Evolutionary conservation across 2,329 filamentous ascomycete genomes (phyloP), one percentile per base, ranked within the genome.

Genomic region (Diplodia sapinea): DNA sequence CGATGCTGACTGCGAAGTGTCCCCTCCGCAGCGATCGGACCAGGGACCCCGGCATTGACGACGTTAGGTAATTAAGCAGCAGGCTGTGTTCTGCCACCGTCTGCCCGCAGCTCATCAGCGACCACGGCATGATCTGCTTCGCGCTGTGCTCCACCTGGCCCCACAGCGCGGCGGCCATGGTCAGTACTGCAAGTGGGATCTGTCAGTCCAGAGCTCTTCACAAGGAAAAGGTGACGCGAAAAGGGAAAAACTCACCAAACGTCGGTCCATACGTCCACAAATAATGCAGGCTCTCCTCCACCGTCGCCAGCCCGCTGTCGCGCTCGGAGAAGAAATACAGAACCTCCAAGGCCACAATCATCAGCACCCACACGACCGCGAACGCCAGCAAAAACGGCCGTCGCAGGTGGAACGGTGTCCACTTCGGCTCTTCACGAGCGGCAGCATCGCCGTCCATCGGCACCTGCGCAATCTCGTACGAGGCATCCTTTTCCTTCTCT

Each of bases 231-330:
- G 2, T 4, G 11, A 2, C 17, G 40, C 6, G 47, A 13, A 4
- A 12, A 12, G 13, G 9, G 26, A n/a, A 38, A n/a, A 23, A 23
- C 31, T 20, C 9, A 65, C 63, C 52, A 7, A 36, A 31, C 4
- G 43, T 66, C 7, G 65, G 65, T 5, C 65, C 54, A n/a, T 66
- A 66, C 5, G 65, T 52, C 54, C 65, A 66, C 7, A 66, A 8
- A 20, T 61, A 66, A 52, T 66, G 65, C 31, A 50, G 5, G 3
- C 36, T 61, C 17, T 55, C 20, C 9, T 47, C 29, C 6, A 56
- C 29, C 6, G 65, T 66, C 15, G 65, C 43, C 6, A 66, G 31
- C n/a, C 54, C 54, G 12, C 59, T 33, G 4, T 38, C 43, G 26
- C 20, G 29, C 23, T 23, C 17, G 5, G 54, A 47, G n/a, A 66